phyloP scores from a whole-genome alignment of 306 rosid genomes.

The Fagus sylvatica region DNA sequence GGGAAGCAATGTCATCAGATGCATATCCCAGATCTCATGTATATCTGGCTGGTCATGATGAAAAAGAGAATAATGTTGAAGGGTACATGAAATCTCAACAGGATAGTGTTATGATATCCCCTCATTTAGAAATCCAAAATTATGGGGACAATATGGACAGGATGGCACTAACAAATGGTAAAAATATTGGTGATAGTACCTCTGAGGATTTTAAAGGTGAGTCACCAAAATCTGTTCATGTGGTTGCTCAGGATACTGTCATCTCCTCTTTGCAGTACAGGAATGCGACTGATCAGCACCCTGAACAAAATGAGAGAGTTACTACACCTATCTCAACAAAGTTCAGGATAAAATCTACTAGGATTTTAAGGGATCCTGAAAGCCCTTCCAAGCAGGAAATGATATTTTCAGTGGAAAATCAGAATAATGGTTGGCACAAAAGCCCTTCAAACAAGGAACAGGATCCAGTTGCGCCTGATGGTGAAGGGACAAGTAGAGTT shows the following conservation, averaged over 20 bases:
- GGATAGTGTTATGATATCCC: constrained; percentile 26
- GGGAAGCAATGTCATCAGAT: constrained; percentile 50
- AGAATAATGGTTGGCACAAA: constrained; percentile 41
- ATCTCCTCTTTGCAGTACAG: constrained; percentile 35
- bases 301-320: constrained; percentile 44
- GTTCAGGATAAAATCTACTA: constrained; percentile 60
- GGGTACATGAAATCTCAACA: constrained; percentile 46
- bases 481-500: constrained; percentile 32
- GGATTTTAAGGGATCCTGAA: constrained; percentile 54
- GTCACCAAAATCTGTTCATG: constrained; percentile 36
- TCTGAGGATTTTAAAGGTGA: constrained; percentile 43
- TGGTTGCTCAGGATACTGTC: constrained; percentile 38
- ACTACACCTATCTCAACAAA: constrained; percentile 53
- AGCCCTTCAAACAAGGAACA: constrained; percentile 37
- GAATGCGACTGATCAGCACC: constrained; percentile 37
- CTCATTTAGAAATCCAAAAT: constrained; percentile 41
- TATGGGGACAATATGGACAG: constrained; percentile 35
- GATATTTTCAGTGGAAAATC: constrained; percentile 38
- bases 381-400: constrained; percentile 58
- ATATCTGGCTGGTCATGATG: constrained; percentile 32
- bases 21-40: constrained; percentile 44
- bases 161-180: constrained; percentile 32
- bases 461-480: constrained; percentile 34
- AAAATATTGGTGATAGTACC: constrained; percentile 34
- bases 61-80: constrained; percentile 37